Evolutionary conservation across 208 protist genomes (phyloP).

Genomic region (Trypanosoma avium): DNA sequence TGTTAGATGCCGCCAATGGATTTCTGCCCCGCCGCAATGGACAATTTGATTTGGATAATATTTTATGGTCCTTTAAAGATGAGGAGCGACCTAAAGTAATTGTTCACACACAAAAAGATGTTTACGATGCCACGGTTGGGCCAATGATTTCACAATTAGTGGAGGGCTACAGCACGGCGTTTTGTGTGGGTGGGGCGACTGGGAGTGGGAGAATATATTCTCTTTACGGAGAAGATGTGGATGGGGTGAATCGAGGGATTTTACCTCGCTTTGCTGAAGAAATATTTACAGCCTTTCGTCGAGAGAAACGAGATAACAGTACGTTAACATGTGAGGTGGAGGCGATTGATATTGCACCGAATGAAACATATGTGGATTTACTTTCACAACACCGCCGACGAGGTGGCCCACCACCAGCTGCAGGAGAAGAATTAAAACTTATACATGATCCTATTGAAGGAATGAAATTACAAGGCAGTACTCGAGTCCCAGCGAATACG

Average conservation of each 20-base stretch:
- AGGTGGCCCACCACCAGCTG: not conserved
- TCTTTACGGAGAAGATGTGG: conserved; percentile 69
- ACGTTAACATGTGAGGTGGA: conserved; percentile 57
- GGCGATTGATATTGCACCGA: conserved; percentile 60
- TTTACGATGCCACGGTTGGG: conserved; percentile 60
- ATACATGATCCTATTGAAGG: conserved; percentile 35
- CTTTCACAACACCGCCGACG: conserved; percentile 29
- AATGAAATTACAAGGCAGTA: conserved; percentile 53
- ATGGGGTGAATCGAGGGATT: conserved; percentile 57
- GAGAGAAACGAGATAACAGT: conserved; percentile 55
- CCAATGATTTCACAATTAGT: conserved; percentile 66
- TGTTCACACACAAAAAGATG: conserved; percentile 63
- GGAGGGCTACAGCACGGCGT: conserved; percentile 79
- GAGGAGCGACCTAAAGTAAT: conserved; percentile 28
- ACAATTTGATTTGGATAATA: conserved; percentile 49
- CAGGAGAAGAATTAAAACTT: conserved; percentile 51
- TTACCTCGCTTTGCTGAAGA: conserved; percentile 79
- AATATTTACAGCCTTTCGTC: conserved; percentile 67
- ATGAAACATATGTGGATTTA: conserved; percentile 74
- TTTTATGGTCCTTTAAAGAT: conserved; percentile 77
- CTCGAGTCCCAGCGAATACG: conserved; percentile 36
- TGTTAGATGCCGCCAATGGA: conserved; percentile 65
- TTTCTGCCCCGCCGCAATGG: conserved; percentile 70
- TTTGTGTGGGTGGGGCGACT: conserved; percentile 59
- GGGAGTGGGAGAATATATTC: conserved; percentile 70